Conservation (phyloP, 2,329 filamentous ascomycete genomes). For the Colletotrichum lupini region DNA sequence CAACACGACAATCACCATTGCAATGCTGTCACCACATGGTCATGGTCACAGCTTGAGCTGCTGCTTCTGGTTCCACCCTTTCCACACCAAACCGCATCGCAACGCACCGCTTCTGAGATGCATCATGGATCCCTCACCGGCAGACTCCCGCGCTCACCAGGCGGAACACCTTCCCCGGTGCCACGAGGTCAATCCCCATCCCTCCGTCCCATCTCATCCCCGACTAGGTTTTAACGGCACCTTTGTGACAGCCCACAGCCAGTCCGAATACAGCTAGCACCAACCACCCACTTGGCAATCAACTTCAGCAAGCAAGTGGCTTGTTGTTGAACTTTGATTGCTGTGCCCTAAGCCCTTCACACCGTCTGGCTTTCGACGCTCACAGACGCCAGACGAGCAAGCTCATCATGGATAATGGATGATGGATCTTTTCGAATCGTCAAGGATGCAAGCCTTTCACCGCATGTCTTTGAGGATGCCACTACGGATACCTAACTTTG, state of each 20-base stretch:
- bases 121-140: background rate
- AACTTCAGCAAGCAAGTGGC: background rate
- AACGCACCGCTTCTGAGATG: background rate
- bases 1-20: slow-evolving; percentile 2
- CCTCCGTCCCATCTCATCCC: slow-evolving; percentile 28
- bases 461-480: background rate
- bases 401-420: slow-evolving; percentile 12
- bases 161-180: slow-evolving; percentile 36
- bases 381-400: background rate
- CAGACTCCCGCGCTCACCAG: background rate
- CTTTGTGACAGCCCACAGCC: slow-evolving; percentile 15
- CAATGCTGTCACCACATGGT: background rate
- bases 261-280: background rate
- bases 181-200: slow-evolving; percentile 29
- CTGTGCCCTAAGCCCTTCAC: background rate
- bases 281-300: slow-evolving; percentile 8
- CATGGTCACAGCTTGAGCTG: background rate
- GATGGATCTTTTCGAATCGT: background rate
- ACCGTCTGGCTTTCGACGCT: background rate
- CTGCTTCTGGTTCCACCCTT: background rate
- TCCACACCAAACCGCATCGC: background rate
- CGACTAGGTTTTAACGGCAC: slow-evolving; percentile 17
- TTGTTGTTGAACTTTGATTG: background rate
- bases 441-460: background rate
- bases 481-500: background rate